A percentile compares a stretch with the other conserved stretches of the same genome.
Conservation (phyloP, 805 yeast species). For the Candida insectorum region DNA sequence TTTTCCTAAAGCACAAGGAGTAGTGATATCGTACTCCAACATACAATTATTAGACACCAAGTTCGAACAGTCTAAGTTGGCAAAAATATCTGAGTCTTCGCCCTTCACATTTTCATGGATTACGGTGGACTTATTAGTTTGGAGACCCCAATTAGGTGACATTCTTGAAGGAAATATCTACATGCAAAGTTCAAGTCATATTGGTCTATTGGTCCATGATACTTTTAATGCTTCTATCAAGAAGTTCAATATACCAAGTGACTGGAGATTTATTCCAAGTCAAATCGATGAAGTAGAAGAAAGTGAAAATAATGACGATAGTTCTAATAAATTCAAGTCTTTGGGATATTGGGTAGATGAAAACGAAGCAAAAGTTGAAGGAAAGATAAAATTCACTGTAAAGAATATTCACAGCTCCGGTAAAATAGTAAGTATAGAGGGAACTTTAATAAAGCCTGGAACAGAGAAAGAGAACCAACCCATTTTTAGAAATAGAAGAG, state of each 20-base stretch:
- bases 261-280: slow-evolving; percentile 81
- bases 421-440: slow-evolving; percentile 80
- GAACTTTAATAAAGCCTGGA: slow-evolving; percentile 69
- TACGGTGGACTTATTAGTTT: slow-evolving; percentile 73
- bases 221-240: slow-evolving; percentile 93
- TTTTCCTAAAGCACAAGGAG: slow-evolving; percentile 70
- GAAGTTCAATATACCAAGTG: slow-evolving; percentile 76
- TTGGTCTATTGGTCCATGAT: slow-evolving; percentile 87
- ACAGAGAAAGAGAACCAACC: slow-evolving; percentile 54
- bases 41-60: slow-evolving; percentile 45
- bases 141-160: slow-evolving; percentile 92
- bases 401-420: slow-evolving; percentile 74
- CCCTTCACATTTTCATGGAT: slow-evolving; percentile 92
- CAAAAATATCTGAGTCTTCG: slow-evolving; percentile 69
- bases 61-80: slow-evolving; percentile 40
- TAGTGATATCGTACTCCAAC: slow-evolving; percentile 76
- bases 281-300: slow-evolving; percentile 51
- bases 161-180: slow-evolving; percentile 80
- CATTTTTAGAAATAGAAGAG: slow-evolving; percentile 40
- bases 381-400: slow-evolving; percentile 74
- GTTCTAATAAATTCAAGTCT: slow-evolving; percentile 40
- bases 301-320: slow-evolving; percentile 19
- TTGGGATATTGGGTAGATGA: slow-evolving; percentile 89
- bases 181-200: slow-evolving; percentile 93
- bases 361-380: slow-evolving; percentile 71